Evolutionary conservation across 1,139 yeast genomes (phyloP).

Genomic region (Candida sojae): DNA sequence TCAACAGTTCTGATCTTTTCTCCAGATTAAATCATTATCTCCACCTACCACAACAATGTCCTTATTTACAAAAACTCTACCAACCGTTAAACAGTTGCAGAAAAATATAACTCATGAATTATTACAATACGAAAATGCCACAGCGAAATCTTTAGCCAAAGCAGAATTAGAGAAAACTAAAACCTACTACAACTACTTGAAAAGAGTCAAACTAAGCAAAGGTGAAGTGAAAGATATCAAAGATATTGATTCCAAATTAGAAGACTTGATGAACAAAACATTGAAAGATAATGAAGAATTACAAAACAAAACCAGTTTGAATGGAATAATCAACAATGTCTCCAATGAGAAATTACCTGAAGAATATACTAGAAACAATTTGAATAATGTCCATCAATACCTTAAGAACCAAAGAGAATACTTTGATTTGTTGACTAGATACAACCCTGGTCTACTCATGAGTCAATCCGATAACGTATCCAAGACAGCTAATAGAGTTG

Average conservation of each 20-base stretch:
- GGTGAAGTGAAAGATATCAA: constrained; percentile 34
- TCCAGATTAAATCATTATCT: not conserved
- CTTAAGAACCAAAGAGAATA: constrained; percentile 75
- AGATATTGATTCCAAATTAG: constrained; percentile 24
- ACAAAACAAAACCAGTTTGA: constrained; percentile 7
- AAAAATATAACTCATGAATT: constrained; percentile 43
- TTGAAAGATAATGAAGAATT: constrained; percentile 5
- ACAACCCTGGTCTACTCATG: constrained; percentile 82
- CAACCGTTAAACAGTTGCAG: constrained; percentile 17
- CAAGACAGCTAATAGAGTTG: constrained; percentile 83
- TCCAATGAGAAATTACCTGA: constrained; percentile 9
- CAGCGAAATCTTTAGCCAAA: constrained; percentile 45
- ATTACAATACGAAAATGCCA: constrained; percentile 41
- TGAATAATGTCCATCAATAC: constrained; percentile 54
- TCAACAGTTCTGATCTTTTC: not conserved
- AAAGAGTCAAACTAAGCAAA: constrained; percentile 26
- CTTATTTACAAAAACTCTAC: constrained; percentile 10
- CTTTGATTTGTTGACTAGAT: constrained; percentile 76
- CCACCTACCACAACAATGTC: constrained; percentile 8
- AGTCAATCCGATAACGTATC: constrained; percentile 76
- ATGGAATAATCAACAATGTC: constrained; percentile 13
- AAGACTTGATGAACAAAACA: not conserved
- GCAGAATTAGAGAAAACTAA: constrained; percentile 19
- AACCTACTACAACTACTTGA: constrained; percentile 10
- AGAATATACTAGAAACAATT: constrained; percentile 22